A percentile compares a stretch with the other conserved stretches of the same genome.
Evolutionary conservation across 805 yeast genomes (phyloP).

Genomic region (Sungouiella thailandica): DNA sequence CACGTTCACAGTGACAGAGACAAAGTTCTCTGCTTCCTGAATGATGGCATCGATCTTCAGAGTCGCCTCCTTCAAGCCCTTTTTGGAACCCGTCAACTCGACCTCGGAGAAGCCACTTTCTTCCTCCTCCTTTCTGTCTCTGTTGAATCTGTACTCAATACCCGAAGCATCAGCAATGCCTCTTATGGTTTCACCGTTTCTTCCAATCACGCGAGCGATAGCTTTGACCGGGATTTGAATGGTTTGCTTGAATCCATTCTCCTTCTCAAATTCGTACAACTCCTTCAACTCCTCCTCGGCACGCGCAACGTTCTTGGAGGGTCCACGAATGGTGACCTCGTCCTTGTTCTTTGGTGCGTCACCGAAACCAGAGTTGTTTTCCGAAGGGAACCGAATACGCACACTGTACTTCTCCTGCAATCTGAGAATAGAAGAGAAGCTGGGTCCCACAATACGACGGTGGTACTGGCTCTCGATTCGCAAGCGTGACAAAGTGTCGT

Average conservation of each 20-base stretch:
- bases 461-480: slow-evolving; percentile 75
- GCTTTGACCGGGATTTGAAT: slow-evolving; percentile 66
- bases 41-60: slow-evolving; percentile 58
- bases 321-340: slow-evolving; percentile 76
- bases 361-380: slow-evolving; percentile 16
- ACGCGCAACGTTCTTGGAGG: slow-evolving; percentile 81
- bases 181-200: slow-evolving; percentile 76
- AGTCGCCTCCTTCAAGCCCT: slow-evolving; percentile 69
- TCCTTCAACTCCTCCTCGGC: slow-evolving; percentile 83
- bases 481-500: slow-evolving; percentile 62
- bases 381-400: slow-evolving; percentile 66
- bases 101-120: slow-evolving; percentile 53
- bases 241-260: slow-evolving; percentile 67
- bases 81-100: slow-evolving; percentile 71
- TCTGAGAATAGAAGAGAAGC: slow-evolving; percentile 76
- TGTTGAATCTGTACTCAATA: slow-evolving; percentile 46
- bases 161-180: slow-evolving; percentile 71
- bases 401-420: slow-evolving; percentile 86
- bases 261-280: slow-evolving; percentile 78
- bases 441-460: slow-evolving; percentile 76
- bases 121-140: slow-evolving; percentile 41
- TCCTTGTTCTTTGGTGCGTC: slow-evolving; percentile 45
- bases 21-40: slow-evolving; percentile 57
- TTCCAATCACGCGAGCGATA: slow-evolving; percentile 86
- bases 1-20: slow-evolving; percentile 56